Base-by-base conservation (phyloP, 805 yeast genomes). In the Candida adriatica region DNA sequence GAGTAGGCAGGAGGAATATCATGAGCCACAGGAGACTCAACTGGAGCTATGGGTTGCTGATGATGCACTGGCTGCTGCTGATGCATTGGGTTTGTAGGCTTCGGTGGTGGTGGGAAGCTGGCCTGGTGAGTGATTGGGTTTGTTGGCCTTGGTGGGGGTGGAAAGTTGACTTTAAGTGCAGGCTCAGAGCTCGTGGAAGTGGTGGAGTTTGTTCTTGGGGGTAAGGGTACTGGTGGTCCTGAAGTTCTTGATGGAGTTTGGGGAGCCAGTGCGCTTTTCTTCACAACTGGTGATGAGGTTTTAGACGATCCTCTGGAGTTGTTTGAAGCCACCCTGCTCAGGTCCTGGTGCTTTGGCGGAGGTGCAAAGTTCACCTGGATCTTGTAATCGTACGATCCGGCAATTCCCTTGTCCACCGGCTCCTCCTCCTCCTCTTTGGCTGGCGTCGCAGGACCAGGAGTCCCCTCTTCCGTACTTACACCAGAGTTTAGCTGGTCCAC, bases 341-440 rank as follows among this genome's bases (percentile, higher is more conserved):
- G 6, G 19, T 41, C 45, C 8, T 18, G 33, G 13, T 51, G 61
- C n/a, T 35, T 45, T 33, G 62, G 62, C 7, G 63, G 63, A 7
- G 63, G 60, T 15, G 54, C 55, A 45, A 54, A 42, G 17, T 40
- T 43, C 9, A 45, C 46, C 21, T 43, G 46, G 9, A 64, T 60
- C 9, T 57, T 39, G 33, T 63, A 50, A 19, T 53, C 45, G 34
- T 58, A 58, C 6, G 38, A 14, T 0, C 66, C 67, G 4, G 66
- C 48, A 25, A 65, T 50, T 11, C 55, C 49, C n/a, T 39, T 45
- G 3, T 33, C 29, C 13, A 36, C 35, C 8, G 38, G 41, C n/a
- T 31, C 37, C 21, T 42, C 44, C 6, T 30, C 36, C 6, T 30
- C 31, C 13, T 19, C 22, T 11, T 19, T 19, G 11, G 22, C 11